These are phyloP conservation scores for Solanum bulbocastanum DNA, from an alignment of 257 asterid genomes.

Conservation along the genomic window DNA sequence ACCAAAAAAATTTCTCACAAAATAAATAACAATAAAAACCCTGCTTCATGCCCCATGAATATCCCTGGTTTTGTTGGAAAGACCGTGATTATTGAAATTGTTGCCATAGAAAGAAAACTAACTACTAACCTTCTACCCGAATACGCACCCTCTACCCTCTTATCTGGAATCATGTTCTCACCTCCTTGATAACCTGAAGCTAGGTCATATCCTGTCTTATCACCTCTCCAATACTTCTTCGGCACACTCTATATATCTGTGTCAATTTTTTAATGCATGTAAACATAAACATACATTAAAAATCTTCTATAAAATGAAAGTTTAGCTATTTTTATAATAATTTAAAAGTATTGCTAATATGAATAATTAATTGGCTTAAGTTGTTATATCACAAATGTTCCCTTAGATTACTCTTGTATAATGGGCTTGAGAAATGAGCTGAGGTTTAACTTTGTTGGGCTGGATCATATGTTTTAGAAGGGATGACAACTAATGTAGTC, in stretches of 20 bases:
- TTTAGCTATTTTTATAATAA: too few species aligned
- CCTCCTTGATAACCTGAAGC: too few species aligned
- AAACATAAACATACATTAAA: background rate
- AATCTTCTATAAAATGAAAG: too few species aligned
- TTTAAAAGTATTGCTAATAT: background rate
- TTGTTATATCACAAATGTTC: background rate
- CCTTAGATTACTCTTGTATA: background rate
- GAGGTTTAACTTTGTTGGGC: background rate
- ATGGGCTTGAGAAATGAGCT: background rate
- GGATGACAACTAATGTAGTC: background rate
- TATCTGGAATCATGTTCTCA: too few species aligned
- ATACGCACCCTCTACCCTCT: too few species aligned
- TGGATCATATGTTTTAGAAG: background rate
- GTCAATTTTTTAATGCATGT: background rate
- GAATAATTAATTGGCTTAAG: background rate
- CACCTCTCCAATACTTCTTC: too few species aligned
- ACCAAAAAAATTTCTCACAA: too few species aligned
- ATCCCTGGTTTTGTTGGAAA: background rate
- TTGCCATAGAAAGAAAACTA: too few species aligned
- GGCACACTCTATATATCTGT: background rate
- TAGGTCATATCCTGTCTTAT: too few species aligned
- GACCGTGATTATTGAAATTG: background rate
- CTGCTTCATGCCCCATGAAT: too few species aligned
- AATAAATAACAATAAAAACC: too few species aligned
- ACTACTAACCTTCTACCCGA: too few species aligned